These are phyloP conservation scores for Nothophytophthora sp. DNA, from an alignment of 352 stramenopile species.

Conservation along the genomic window DNA sequence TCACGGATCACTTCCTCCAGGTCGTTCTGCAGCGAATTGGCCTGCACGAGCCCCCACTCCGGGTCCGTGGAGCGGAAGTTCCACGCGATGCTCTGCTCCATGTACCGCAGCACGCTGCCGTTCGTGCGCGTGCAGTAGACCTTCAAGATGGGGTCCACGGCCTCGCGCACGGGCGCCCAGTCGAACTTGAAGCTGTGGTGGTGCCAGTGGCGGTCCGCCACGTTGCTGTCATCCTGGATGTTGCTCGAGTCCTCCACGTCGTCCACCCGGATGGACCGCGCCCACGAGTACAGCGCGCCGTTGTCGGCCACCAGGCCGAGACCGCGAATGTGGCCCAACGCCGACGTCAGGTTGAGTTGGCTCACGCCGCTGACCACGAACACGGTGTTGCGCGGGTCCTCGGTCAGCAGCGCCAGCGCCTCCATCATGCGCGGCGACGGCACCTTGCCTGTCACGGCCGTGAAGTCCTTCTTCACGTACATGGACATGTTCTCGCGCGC, in stretches of 20 bases:
- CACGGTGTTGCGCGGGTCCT: conserved; percentile 97
- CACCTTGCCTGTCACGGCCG: conserved; percentile 11
- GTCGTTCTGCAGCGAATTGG: too few relatives aligned
- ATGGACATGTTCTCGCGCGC: conserved; percentile 91
- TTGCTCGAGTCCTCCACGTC: conserved; percentile 32
- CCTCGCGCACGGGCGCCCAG: too few relatives aligned
- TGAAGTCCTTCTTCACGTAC: conserved; percentile 50
- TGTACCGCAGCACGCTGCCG: too few relatives aligned
- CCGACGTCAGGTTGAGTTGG: conserved; percentile 93
- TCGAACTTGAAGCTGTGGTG: too few relatives aligned
- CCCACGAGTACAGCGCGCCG: conserved; percentile 98
- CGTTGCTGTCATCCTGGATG: too few relatives aligned
- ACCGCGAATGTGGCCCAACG: conserved; percentile 92
- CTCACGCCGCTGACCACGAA: conserved; percentile 99
- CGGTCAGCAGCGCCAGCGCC: conserved; percentile 92
- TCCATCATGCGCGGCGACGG: conserved; percentile 77
- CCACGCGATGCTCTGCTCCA: too few relatives aligned
- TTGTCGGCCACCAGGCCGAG: conserved; percentile 98
- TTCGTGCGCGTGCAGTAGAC: too few relatives aligned
- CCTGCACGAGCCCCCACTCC: too few relatives aligned
- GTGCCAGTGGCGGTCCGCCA: too few relatives aligned
- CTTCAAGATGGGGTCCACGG: too few relatives aligned
- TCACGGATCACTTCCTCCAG: too few relatives aligned
- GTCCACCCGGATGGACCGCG: conserved; percentile 30
- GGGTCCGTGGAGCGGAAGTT: too few relatives aligned